Evolutionary conservation across 345 rosid species (phyloP).

Genomic region (Pseudoturritis turrita): DNA sequence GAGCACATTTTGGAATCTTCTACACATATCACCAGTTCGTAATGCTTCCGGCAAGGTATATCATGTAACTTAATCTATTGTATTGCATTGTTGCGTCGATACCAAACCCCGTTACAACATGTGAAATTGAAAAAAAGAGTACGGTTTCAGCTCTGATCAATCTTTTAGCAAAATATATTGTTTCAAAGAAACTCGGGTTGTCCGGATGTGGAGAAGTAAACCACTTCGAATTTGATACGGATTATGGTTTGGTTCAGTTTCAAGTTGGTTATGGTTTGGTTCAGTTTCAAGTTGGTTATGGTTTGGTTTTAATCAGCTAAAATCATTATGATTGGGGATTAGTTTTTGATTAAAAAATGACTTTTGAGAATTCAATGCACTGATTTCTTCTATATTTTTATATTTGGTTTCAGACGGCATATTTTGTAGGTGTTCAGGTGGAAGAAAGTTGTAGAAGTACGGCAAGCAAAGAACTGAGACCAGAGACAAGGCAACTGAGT

Average conservation of each 20-base stretch:
- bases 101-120: too few relatives aligned
- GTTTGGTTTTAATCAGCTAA: too few relatives aligned
- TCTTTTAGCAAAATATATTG: not conserved
- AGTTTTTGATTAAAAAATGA: too few relatives aligned
- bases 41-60: constrained; percentile 95
- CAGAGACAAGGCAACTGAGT: constrained; percentile 71
- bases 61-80: not conserved
- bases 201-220: too few relatives aligned
- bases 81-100: not conserved
- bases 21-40: constrained; percentile 88
- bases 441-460: constrained; percentile 47
- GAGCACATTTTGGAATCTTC: constrained; percentile 83
- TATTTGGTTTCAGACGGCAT: constrained; percentile 56
- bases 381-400: not conserved
- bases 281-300: not conserved
- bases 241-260: too few relatives aligned
- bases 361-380: not conserved
- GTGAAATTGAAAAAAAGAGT: too few relatives aligned
- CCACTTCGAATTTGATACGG: too few relatives aligned
- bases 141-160: too few relatives aligned
- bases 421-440: constrained; percentile 68
- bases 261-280: not conserved
- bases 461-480: constrained; percentile 49
- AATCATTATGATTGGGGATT: not conserved
- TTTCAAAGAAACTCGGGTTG: not conserved